A percentile compares a stretch with the other conserved stretches of the same genome.
Conservation (phyloP, 1,284 basidiomycete genomes). For the Amylostereum chailletii region DNA sequence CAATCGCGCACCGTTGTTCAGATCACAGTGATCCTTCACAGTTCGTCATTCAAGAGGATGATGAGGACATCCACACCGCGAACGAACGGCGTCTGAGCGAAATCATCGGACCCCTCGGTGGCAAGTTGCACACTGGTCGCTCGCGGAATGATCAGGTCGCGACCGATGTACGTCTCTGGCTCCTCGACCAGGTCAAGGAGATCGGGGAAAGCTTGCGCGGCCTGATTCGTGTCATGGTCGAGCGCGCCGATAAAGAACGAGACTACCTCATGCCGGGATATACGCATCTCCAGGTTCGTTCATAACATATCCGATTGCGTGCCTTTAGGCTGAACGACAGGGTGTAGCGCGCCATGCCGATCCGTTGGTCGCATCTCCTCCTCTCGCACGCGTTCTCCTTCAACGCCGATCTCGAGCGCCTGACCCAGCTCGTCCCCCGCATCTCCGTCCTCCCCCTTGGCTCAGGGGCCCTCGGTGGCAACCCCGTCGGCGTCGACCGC, state of each 20-base stretch:
- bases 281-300: slow-evolving; percentile 85
- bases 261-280: slow-evolving; percentile 92
- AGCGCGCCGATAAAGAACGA: slow-evolving; percentile 88
- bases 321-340: background rate
- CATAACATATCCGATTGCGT: background rate
- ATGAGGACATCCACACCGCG: slow-evolving; percentile 99
- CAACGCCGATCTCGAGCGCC: slow-evolving; percentile 78
- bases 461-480: slow-evolving; percentile 91
- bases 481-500: slow-evolving; percentile 88
- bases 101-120: slow-evolving; percentile 84
- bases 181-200: slow-evolving; percentile 72
- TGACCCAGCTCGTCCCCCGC: slow-evolving; percentile 78
- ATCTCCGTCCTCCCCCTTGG: slow-evolving; percentile 92
- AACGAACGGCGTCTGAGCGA: slow-evolving; percentile 94
- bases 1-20: background rate
- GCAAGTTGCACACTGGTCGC: slow-evolving; percentile 93
- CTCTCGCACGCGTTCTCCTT: slow-evolving; percentile 94
- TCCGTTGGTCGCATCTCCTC: slow-evolving; percentile 96
- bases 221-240: slow-evolving; percentile 82
- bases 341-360: slow-evolving; percentile 85
- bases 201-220: slow-evolving; percentile 71
- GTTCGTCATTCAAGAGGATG: slow-evolving; percentile 73
- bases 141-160: slow-evolving; percentile 98
- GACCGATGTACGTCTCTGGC: slow-evolving; percentile 96
- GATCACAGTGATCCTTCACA: slow-evolving; percentile 19